Evolutionary conservation across 768 basidiomycete species (phyloP), one percentile per base, ranked within the genome.

Genomic region (Peribolospora kevripleyi): DNA sequence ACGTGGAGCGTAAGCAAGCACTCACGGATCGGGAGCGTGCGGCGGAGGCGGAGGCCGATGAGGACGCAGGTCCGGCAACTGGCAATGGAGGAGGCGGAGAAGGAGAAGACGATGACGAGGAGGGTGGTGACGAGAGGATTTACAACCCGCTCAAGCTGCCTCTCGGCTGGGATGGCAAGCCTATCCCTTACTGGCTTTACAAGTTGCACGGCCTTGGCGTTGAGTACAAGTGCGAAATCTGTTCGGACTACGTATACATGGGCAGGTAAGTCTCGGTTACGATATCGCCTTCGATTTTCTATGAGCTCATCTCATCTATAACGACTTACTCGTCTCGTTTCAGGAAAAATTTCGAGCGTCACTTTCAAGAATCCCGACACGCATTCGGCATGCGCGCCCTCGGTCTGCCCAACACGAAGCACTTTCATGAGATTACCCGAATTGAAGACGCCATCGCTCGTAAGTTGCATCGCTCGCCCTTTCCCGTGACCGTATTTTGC

Each of bases 101-200:
- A 3, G 70, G 70, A 11, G 78, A 70, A 43, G 68, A 70, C 6
- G 81, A 82, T 41, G 43, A 13, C 54, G 87, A 91, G 57, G 87
- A 90, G 50, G 88, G 90, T 60, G 88, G 86, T 61, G 88, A 97
- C 63, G 91, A 88, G 63, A 78, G 85, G 61, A 88, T 98, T 42
- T 98, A 97, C 69, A 98, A 98, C 61, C 93, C 93, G 49, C 76
- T 97, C 51, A 97, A 97, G 70, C 71, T 97, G 46, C 93, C 93
- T 10, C 73, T 95, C 25, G 87, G 87, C 4, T 95, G 88, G 88
- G 93, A 98, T 64, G 90, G 91, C 41, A 97, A 97, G 65, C 93
- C 93, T 14, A 98, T 98, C 63, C 93, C 93, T 42, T 95, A 91
- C 50, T 95, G 90, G 90, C 62, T 98, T 54, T 98, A 90, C 71